phyloP scores from a whole-genome alignment of 2,329 filamentous ascomycete genomes.

The Colletotrichum ledebouriae region DNA sequence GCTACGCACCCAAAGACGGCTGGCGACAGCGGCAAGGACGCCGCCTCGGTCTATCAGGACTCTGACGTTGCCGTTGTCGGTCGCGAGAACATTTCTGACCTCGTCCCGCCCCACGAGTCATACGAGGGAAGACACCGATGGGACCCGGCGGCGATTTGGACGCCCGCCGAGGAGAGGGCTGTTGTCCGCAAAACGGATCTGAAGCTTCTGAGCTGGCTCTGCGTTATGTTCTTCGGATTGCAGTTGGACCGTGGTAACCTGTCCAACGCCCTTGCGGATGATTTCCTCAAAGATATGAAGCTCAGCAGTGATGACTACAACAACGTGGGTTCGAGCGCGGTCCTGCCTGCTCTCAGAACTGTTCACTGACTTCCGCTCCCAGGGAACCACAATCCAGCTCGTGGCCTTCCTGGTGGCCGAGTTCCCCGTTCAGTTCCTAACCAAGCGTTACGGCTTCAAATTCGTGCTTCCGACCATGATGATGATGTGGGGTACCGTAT shows the following conservation, averaged over 20 bases:
- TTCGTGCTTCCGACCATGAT: constrained; percentile 49
- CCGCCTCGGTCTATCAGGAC: constrained; percentile 44
- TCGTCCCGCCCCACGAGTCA: constrained; percentile 59
- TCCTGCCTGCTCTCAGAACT: background rate
- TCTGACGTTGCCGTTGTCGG: constrained; percentile 52
- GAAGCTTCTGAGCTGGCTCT: constrained; percentile 57
- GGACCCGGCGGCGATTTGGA: constrained; percentile 70
- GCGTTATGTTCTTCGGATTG: constrained; percentile 67
- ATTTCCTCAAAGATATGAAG: constrained; percentile 67
- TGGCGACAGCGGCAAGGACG: constrained; percentile 44
- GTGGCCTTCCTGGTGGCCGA: constrained; percentile 69
- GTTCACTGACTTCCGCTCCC: constrained; percentile 9
- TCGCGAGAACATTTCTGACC: constrained; percentile 53
- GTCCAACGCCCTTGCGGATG: constrained; percentile 72
- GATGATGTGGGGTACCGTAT: constrained; percentile 44
- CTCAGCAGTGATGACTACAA: constrained; percentile 68
- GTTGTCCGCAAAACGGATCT: constrained; percentile 66
- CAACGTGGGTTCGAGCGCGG: constrained; percentile 51
- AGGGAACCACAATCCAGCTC: constrained; percentile 68
- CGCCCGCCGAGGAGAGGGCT: constrained; percentile 66
- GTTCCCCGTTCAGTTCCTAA: constrained; percentile 72
- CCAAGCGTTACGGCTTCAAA: constrained; percentile 61
- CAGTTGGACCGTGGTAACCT: constrained; percentile 76
- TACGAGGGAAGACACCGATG: constrained; percentile 72
- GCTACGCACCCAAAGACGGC: constrained; percentile 40